phyloP scores from a whole-genome alignment of 495 filamentous ascomycete species.

The Lepraria neglecta region DNA sequence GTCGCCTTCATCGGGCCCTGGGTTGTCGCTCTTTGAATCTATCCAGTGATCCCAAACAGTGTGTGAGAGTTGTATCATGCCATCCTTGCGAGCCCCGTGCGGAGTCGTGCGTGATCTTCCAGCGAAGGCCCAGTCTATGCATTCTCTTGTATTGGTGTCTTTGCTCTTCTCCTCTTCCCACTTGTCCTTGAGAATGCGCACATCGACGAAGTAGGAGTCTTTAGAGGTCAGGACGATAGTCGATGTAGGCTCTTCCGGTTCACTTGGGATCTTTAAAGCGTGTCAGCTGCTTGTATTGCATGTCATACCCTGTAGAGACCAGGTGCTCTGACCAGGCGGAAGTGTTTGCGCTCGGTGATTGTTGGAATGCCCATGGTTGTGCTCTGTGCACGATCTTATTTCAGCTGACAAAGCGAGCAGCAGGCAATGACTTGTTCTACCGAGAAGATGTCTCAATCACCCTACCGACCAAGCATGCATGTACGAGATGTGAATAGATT shows the following conservation, averaged over 20 bases:
- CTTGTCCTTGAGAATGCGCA: slow-evolving; percentile 34
- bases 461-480: no score
- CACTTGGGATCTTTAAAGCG: slow-evolving; percentile 19
- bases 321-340: slow-evolving; percentile 17
- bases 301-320: not conserved
- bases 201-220: slow-evolving; percentile 44
- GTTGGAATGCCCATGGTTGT: slow-evolving; percentile 21
- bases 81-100: slow-evolving; percentile 7
- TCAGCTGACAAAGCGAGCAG: not conserved
- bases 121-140: slow-evolving; percentile 47
- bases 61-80: slow-evolving; percentile 26
- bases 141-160: slow-evolving; percentile 15
- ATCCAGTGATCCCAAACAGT: slow-evolving; percentile 48
- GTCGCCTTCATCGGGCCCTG: slow-evolving; percentile 45
- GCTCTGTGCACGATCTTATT: not conserved
- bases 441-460: no score
- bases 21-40: slow-evolving; percentile 39
- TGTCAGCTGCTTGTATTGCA: slow-evolving; percentile 1
- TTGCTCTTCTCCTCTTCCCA: slow-evolving; percentile 10
- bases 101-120: slow-evolving; percentile 35
- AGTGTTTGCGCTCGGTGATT: slow-evolving; percentile 25
- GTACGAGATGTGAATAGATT: no score
- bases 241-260: slow-evolving; percentile 26
- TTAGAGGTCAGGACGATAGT: slow-evolving; percentile 43
- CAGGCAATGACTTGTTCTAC: no score